Evolutionary conservation across 73 alveolate genomes (phyloP).

Genomic region (Paramecium octaurelia): DNA sequence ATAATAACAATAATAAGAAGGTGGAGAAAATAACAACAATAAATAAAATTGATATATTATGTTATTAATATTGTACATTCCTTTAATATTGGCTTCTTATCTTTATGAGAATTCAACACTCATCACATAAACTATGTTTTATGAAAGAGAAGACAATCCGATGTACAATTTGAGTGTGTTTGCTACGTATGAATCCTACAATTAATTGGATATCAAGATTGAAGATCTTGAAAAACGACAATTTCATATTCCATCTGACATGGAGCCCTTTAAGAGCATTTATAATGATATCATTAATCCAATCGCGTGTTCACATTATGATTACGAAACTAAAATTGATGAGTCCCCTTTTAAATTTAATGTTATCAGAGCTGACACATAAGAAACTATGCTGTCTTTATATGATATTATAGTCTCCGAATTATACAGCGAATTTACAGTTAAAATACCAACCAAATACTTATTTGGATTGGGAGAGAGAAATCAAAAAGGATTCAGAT

Average conservation of each 20-base stretch:
- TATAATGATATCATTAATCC: conserved; percentile 11
- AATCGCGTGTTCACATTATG: not conserved
- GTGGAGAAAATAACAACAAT: conserved; percentile 4
- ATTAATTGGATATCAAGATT: not conserved
- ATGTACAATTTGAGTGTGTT: not conserved
- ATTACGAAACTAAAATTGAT: not conserved
- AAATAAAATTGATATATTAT: conserved; percentile 19
- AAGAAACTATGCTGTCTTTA: not conserved
- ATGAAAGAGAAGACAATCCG: not conserved
- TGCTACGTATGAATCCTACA: not conserved
- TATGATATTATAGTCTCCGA: conserved; percentile 27
- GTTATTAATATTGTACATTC: conserved; percentile 15
- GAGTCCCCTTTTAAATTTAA: not conserved
- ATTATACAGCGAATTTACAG: conserved; percentile 18
- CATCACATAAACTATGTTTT: not conserved
- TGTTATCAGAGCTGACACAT: not conserved
- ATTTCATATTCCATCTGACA: not conserved
- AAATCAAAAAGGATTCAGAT: conserved; percentile 72
- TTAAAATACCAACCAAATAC: conserved; percentile 45
- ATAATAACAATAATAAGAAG: conserved; percentile 15
- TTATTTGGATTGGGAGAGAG: conserved; percentile 97
- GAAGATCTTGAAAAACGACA: not conserved
- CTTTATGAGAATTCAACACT: not conserved
- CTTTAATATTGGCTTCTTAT: not conserved
- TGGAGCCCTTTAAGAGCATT: conserved; percentile 3